phyloP scores from a whole-genome alignment of 2,329 filamentous ascomycete species.

The Stachybotrys chartarum region DNA sequence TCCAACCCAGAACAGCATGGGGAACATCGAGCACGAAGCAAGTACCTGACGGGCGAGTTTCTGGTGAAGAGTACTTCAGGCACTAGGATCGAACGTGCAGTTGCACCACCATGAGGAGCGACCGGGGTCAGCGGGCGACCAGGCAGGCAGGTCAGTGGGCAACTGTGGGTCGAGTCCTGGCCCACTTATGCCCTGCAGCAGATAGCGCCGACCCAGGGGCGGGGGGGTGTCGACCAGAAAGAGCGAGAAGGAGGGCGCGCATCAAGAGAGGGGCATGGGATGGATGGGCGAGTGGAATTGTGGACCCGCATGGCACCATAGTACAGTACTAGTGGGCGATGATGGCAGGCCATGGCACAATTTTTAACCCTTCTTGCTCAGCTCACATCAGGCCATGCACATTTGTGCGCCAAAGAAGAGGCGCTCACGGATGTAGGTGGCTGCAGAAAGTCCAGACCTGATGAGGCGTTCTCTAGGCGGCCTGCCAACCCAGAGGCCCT shows the following conservation, averaged over 20 bases:
- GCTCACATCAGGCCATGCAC: background rate
- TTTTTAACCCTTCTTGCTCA: background rate
- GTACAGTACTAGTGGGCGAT: background rate
- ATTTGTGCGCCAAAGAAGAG: background rate
- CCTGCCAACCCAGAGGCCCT: background rate
- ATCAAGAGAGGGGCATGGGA: too few relatives aligned
- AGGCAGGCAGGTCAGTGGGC: background rate
- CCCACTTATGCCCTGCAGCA: background rate
- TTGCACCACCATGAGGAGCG: background rate
- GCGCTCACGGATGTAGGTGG: background rate
- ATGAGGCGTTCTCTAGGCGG: background rate
- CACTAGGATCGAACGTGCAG: background rate
- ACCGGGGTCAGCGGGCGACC: background rate
- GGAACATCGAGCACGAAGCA: background rate
- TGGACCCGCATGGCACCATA: background rate
- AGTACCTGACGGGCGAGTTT: background rate
- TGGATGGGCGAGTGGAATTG: too few relatives aligned
- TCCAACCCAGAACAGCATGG: background rate
- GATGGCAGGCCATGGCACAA: background rate
- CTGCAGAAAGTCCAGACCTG: background rate
- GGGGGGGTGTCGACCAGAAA: background rate
- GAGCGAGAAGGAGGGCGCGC: too few relatives aligned
- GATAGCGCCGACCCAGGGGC: background rate
- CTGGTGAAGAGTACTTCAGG: background rate
- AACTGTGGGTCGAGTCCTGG: background rate